Evolutionary conservation across 139 green algal genomes (phyloP), one percentile per base, ranked within the genome.

Genomic region (Deuterostichococcus epilithicus): DNA sequence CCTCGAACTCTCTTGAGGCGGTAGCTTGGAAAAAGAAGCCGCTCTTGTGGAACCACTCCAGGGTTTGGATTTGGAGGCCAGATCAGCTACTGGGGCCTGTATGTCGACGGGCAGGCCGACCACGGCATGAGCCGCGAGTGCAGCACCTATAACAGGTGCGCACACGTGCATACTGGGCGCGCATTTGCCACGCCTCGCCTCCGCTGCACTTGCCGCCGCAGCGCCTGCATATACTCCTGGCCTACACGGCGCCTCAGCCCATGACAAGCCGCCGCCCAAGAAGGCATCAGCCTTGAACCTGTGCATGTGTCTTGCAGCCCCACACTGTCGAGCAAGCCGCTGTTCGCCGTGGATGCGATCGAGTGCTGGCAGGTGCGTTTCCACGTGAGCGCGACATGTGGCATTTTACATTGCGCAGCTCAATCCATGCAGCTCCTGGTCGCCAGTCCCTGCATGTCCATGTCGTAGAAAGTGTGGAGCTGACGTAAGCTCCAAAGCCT

Each of bases 81-180:
- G 72, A 70, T 79, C 10, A 76, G 77, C 15, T 83, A 87, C 63
- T 92, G 84, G 52, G 80, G 74, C 2, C 68, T 92, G 72, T 88
- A 86, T 78, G 71, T 92, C 33, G 82, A 92, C 65, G 45, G 68
- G 73, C 76, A 76, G 20, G 81, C 88, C 60, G 88, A 92, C 52
- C 59, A 3, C 0, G 88, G 88, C 44, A 87, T 89, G 84, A 84
- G 66, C 70, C 78, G 83, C 18, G 78, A 82, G 20, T 83, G 84
- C 22, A 82, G 80, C 20, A 91, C 87, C 10, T 91, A 76, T 37
- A 76, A 68, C 36, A 63, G 52, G 52, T 28, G 52, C 52, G 10
- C 28, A 20, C n/a, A n/a, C n/a, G n/a, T n/a, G n/a, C n/a, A n/a
- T n/a, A n/a, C n/a, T n/a, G n/a, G n/a, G n/a, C n/a, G n/a, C n/a